Evolutionary conservation across 139 green algal species (phyloP), one percentile per base, ranked within the genome.

Genomic region (Closterium sp.): DNA sequence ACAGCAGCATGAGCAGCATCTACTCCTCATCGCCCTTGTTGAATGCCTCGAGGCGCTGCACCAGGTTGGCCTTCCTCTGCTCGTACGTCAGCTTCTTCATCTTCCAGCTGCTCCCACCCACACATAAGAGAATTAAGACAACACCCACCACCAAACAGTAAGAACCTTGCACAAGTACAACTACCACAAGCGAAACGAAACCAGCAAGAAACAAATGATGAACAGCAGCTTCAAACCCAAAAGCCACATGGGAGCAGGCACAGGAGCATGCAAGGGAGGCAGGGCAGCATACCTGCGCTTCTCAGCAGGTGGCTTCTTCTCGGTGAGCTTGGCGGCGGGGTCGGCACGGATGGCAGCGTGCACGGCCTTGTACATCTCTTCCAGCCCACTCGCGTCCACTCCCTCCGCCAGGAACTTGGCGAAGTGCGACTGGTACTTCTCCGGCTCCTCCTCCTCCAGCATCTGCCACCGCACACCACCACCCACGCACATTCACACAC

Each of bases 371-470:
- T 98, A 98, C 88, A 97, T 91, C 86, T 99, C 98, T 96, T 99
- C 98, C 91, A 99, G 91, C 88, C 96, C 95, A 31, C 98, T 98
- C 70, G 97, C 90, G 86, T 97, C 96, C n/a, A 99, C 30, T 45
- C 96, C 98, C 89, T 97, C 96, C 92, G 97, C 96, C 31, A 99
- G 91, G 95, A 97, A 99, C 91, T 94, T 94, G 85, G 95, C 88
- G 95, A 99, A 99, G 95, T 99, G 95, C 73, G 97, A 95, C 85
- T 95, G 62, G 95, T 98, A 99, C 96, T 99, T 99, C 95, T 99
- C 98, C 0, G 97, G 97, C 93, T 98, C 97, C 96, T 99, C 98
- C 96, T 99, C 98, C 95, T 89, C 27, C 28, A 95, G 29, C 34
- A 85, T 29, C 91, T 93, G 90, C 85, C 85, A 87, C 27, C 11